These are phyloP conservation scores for Prunus yedoensis DNA, from an alignment of 331 rosid species.

Conservation along the genomic window DNA sequence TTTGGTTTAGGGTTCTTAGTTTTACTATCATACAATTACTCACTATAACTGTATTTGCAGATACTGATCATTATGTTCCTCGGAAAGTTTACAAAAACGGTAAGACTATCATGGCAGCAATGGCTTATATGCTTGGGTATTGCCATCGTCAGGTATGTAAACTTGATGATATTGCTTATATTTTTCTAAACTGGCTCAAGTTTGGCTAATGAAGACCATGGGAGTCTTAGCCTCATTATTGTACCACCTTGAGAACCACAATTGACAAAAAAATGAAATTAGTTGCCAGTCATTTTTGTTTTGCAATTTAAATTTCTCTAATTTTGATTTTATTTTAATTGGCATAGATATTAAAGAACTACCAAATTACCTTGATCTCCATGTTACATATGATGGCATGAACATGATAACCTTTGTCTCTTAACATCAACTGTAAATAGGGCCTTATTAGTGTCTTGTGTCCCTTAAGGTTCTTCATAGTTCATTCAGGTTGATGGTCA, in stretches of 20 bases:
- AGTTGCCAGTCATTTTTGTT: not conserved
- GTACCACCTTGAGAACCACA: not conserved
- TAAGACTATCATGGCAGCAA: constrained; percentile 52
- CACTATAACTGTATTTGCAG: constrained; percentile 34
- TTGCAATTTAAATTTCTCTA: not conserved
- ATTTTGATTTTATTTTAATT: not conserved
- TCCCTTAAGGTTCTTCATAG: too few species aligned
- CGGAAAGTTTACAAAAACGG: constrained; percentile 75
- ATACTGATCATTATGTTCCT: constrained; percentile 73
- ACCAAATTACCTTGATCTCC: too few species aligned
- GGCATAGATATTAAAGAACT: too few species aligned
- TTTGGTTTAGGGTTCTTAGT: not conserved
- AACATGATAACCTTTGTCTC: too few species aligned
- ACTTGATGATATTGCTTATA: not conserved
- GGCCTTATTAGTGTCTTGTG: too few species aligned
- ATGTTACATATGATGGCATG: too few species aligned
- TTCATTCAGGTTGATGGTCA: too few species aligned
- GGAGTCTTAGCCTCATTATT: too few species aligned
- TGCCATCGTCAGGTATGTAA: constrained; percentile 58
- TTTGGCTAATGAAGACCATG: not conserved
- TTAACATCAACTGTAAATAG: too few species aligned
- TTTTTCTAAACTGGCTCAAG: not conserved
- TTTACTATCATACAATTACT: not conserved
- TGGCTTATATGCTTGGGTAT: constrained; percentile 64
- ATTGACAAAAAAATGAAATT: not conserved